Percentiles rank a stretch among this genome's conserved stretches.
These are phyloP conservation scores for Nepenthes alata DNA, from an alignment of 179 eudicot species.

Conservation along the genomic window DNA sequence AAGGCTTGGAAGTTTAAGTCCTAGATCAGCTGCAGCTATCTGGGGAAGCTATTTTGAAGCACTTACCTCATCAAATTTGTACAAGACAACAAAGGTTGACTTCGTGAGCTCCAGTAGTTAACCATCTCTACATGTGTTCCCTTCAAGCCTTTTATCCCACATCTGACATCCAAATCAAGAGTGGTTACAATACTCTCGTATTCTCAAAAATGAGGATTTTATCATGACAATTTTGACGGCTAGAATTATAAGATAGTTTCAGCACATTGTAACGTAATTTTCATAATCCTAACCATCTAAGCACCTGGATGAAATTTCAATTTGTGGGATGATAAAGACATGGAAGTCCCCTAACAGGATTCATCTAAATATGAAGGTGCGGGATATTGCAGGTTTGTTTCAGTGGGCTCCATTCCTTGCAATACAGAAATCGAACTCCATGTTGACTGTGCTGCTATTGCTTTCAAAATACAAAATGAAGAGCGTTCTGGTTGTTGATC, in stretches of 20 bases:
- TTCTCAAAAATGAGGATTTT: too few species aligned
- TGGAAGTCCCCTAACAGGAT: too few species aligned
- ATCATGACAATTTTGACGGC: too few species aligned
- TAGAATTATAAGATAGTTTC: too few species aligned
- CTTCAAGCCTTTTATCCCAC: neutral
- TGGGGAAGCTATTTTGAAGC: slow-evolving; percentile 75
- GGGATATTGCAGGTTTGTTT: slow-evolving; percentile 70
- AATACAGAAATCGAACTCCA: slow-evolving; percentile 60
- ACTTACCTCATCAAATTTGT: slow-evolving; percentile 76
- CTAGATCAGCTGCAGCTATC: slow-evolving; percentile 62
- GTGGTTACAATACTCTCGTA: too few species aligned
- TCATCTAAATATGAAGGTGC: slow-evolving; percentile 32
- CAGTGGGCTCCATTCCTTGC: slow-evolving; percentile 98
- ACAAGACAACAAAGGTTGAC: slow-evolving; percentile 69
- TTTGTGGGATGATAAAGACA: too few species aligned
- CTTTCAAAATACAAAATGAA: slow-evolving; percentile 91
- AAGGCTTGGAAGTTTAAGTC: slow-evolving; percentile 46
- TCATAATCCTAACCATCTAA: too few species aligned
- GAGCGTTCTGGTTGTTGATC: slow-evolving; percentile 68
- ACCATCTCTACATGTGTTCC: neutral
- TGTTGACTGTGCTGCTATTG: slow-evolving; percentile 70
- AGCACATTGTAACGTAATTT: too few species aligned
- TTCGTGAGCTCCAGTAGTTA: neutral
- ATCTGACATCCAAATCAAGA: neutral
- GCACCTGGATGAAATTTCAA: too few species aligned